Base-by-base conservation (phyloP, 208 protist genomes). In the Acanthamoeba sp. region DNA sequence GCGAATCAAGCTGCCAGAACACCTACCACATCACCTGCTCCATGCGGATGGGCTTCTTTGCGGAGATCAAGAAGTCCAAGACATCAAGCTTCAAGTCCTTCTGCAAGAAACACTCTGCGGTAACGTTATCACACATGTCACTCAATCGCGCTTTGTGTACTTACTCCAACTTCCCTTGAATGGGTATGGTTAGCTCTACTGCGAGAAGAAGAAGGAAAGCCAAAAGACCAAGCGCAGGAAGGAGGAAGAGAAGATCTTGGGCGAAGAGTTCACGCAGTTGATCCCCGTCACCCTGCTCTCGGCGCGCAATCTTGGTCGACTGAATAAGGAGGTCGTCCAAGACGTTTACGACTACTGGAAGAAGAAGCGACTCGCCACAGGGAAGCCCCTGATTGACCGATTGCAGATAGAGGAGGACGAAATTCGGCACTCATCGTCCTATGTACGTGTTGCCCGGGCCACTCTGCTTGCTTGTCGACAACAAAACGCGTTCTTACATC, bases 321-420 rank as follows among this genome's bases (percentile, higher is more conserved):
- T 91, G 29, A 64, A 71, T 5, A 64, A 64, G 85, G 85, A 91
- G 42, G 85, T 73, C 55, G 27, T 91, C 10, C 57, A 91, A 48
- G 55, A 64, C 4, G 36, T 71, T 32, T 91, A 91, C 55, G 42
- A 73, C n/a, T 91, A 91, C 59, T 91, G 85, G 85, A 73, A 73
- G 36, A 91, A 91, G 36, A 91, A 91, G 42, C 48, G 85, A 5
- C 85, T 91, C 38, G 32, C 57, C 3, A 14, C 27, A 16, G 85
- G 85, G 14, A 64, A 22, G 32, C 85, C 85, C 27, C 85, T 91
- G 45, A 73, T 91, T 22, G 32, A 38, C 18, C 85, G 85, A 10
- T 27, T 91, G 22, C 57, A 91, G 57, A 45, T 29, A 2, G 57
- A 91, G 55, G 50, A 73, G 14, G 59, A 66, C 9, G 85, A 91